Conservation (phyloP, 495 filamentous ascomycete species). For the Tuber melanosporum region DNA sequence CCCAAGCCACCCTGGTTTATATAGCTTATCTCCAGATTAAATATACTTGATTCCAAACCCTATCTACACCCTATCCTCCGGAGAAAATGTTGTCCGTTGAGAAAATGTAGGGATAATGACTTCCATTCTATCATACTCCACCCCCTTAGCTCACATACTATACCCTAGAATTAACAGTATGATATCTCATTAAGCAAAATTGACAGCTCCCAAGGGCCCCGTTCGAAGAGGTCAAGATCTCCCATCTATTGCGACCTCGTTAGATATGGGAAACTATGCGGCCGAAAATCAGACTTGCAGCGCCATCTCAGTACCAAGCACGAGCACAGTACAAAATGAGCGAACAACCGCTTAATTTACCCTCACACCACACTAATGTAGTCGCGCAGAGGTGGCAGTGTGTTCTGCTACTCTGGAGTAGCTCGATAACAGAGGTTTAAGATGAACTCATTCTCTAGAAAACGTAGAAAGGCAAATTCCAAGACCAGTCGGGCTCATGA, state of each 20-base stretch:
- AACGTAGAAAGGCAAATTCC: neutral
- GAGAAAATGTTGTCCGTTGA: neutral
- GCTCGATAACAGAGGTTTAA: neutral
- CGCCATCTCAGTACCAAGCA: neutral
- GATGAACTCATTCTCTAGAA: neutral
- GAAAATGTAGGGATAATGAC: neutral
- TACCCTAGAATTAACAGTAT: neutral
- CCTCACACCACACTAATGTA: neutral
- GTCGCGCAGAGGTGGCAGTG: no score
- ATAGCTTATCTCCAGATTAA: no score
- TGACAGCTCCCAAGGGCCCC: no score
- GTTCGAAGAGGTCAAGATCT: neutral
- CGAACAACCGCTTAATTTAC: neutral
- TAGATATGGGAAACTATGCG: neutral
- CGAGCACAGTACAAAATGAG: neutral
- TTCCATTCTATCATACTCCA: neutral
- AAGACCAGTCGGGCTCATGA: no score
- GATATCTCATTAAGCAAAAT: neutral
- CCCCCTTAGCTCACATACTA: no score
- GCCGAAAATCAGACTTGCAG: neutral
- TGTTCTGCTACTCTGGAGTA: no score
- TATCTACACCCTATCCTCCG: neutral
- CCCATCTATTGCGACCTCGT: neutral
- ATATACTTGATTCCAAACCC: no score
- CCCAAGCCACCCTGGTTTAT: neutral